Evolutionary conservation across 177 flowering plant genomes (phyloP).

Genomic region (Vitis hybrid): DNA sequence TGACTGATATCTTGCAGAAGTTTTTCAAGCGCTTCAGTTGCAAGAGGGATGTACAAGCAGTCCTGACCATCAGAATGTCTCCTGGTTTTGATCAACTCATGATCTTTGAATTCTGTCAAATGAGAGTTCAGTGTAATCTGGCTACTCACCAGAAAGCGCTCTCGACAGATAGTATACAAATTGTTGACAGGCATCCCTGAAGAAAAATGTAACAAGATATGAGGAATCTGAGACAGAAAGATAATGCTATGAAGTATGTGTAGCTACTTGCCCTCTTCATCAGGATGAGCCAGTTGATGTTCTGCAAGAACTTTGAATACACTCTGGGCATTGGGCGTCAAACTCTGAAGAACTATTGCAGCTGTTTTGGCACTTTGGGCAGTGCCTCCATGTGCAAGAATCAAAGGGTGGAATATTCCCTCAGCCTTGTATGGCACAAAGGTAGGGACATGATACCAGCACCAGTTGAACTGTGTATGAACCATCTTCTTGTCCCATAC

Average conservation of each 20-base stretch:
- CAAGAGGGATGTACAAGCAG: constrained; percentile 69
- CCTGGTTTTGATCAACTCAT: constrained; percentile 81
- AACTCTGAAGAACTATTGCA: constrained; percentile 82
- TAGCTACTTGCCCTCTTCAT: constrained; percentile 72
- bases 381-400: constrained; percentile 70
- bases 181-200: constrained; percentile 73
- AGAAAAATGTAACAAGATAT: background rate
- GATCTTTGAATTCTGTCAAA: constrained; percentile 95
- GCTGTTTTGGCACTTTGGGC: constrained; percentile 87
- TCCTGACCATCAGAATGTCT: constrained; percentile 78
- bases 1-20: constrained; percentile 46
- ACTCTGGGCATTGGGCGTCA: constrained; percentile 97
- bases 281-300: constrained; percentile 75
- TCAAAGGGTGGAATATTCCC: constrained; percentile 72
- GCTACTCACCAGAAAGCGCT: constrained; percentile 69
- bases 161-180: constrained; percentile 69
- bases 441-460: constrained; percentile 92
- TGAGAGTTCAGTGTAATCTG: constrained; percentile 80
- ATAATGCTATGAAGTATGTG: background rate
- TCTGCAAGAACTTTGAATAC: constrained; percentile 91
- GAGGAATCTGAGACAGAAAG: background rate
- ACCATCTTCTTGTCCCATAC: constrained; percentile 99
- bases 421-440: constrained; percentile 88
- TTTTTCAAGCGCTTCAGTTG: constrained; percentile 64
- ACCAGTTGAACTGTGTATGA: constrained; percentile 94